Conservation (phyloP, 768 basidiomycete species). For the Hericium alpestre region DNA sequence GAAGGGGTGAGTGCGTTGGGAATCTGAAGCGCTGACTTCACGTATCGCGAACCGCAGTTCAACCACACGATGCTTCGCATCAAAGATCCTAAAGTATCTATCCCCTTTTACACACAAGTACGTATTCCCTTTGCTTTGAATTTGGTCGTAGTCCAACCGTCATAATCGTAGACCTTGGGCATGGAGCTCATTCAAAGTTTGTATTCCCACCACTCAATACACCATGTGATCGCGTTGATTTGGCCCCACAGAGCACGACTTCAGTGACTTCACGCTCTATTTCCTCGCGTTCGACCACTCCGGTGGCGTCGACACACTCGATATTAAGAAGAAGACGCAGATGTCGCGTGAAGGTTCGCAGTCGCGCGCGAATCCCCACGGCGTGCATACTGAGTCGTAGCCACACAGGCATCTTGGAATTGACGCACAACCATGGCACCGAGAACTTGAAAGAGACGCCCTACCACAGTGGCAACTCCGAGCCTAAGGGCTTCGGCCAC, state of each 20-base stretch:
- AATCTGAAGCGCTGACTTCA: not conserved
- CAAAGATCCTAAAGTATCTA: slow-evolving; percentile 74
- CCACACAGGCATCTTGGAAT: slow-evolving; percentile 58
- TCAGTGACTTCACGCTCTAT: slow-evolving; percentile 64
- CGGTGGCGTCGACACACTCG: slow-evolving; percentile 33
- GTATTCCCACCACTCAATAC: not conserved
- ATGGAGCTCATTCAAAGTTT: slow-evolving; percentile 21
- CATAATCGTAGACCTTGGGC: slow-evolving; percentile 17
- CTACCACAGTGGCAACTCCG: slow-evolving; percentile 78
- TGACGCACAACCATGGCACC: slow-evolving; percentile 86
- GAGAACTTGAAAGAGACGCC: slow-evolving; percentile 77
- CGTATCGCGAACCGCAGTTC: slow-evolving; percentile 33
- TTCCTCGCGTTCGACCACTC: slow-evolving; percentile 75
- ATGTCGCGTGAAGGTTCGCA: slow-evolving; percentile 57
- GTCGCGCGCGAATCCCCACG: not conserved
- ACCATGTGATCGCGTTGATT: not conserved
- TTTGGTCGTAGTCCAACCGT: not conserved
- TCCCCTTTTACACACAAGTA: slow-evolving; percentile 73
- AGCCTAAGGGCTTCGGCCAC: slow-evolving; percentile 79
- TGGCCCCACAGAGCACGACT: slow-evolving; percentile 34
- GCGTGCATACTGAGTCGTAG: not conserved
- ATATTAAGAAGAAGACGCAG: slow-evolving; percentile 39
- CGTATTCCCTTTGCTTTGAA: slow-evolving; percentile 12
- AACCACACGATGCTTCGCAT: slow-evolving; percentile 86
- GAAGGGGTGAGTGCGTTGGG: not conserved